Conservation (phyloP, 2,329 filamentous ascomycete genomes). For the Cladophialophora bantiana region DNA sequence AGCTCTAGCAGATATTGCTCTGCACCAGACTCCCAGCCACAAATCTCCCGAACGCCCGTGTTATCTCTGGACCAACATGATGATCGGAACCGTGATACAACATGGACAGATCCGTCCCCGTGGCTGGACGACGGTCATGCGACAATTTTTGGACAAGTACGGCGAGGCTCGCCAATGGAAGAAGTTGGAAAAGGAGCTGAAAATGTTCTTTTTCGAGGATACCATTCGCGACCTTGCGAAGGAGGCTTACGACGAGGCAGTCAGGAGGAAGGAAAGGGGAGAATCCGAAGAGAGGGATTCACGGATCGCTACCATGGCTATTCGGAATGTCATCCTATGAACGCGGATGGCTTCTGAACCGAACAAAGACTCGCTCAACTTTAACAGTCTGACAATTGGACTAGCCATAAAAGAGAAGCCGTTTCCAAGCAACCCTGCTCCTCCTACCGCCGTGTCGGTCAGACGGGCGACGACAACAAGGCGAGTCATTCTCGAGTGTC, state of each 20-base stretch:
- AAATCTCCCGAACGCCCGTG: slow-evolving; percentile 25
- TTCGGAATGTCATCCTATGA: slow-evolving; percentile 28
- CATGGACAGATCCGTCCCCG: slow-evolving; percentile 9
- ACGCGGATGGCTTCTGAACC: not conserved
- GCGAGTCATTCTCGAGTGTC: not conserved
- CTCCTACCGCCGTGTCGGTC: not conserved
- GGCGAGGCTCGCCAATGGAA: slow-evolving; percentile 24
- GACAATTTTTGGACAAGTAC: slow-evolving; percentile 23
- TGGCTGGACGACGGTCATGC: slow-evolving; percentile 23
- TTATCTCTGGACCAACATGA: slow-evolving; percentile 28
- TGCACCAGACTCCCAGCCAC: slow-evolving; percentile 19
- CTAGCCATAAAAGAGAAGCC: not conserved
- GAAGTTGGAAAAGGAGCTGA: slow-evolving; percentile 21
- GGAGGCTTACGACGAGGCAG: slow-evolving; percentile 23
- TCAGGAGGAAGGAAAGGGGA: slow-evolving; percentile 20
- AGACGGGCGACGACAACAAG: not conserved
- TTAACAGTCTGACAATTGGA: not conserved
- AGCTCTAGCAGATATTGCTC: slow-evolving; percentile 21
- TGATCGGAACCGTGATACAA: slow-evolving; percentile 24
- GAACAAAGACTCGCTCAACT: not conserved
- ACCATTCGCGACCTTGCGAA: slow-evolving; percentile 12
- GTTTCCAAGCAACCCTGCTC: not conserved
- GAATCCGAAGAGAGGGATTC: slow-evolving; percentile 18
- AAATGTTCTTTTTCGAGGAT: slow-evolving; percentile 25
- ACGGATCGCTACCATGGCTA: slow-evolving; percentile 20